phyloP scores from a whole-genome alignment of 2,329 filamentous ascomycete genomes.

The Plectosphaerella cucumerina region DNA sequence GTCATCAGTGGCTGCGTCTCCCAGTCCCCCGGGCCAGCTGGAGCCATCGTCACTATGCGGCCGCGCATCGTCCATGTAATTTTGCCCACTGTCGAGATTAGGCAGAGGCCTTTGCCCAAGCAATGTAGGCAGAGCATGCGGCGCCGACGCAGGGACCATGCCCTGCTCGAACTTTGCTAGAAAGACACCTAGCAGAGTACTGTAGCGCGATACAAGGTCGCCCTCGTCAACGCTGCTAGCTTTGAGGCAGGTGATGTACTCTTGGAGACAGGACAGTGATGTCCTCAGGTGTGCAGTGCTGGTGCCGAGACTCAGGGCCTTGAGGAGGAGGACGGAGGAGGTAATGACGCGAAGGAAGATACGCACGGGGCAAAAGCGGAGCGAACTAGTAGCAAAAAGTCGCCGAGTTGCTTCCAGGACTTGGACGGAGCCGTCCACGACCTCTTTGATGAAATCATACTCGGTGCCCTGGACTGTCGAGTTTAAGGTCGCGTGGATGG shows the following conservation, averaged over 20 bases:
- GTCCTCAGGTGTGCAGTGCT: background rate
- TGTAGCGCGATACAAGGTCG: background rate
- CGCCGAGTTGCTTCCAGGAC: constrained; percentile 45
- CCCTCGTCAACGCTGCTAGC: background rate
- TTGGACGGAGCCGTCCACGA: constrained; percentile 48
- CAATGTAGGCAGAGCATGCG: background rate
- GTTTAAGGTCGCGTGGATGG: constrained; percentile 23
- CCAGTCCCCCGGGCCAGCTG: no score
- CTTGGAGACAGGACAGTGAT: background rate
- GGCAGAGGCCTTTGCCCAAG: background rate
- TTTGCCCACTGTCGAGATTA: background rate
- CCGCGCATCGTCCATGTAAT: background rate
- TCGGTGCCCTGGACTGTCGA: constrained; percentile 37
- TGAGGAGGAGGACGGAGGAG: constrained; percentile 50
- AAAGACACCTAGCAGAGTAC: background rate
- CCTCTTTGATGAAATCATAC: constrained; percentile 51
- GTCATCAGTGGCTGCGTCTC: background rate
- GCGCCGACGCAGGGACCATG: background rate
- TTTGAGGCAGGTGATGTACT: background rate
- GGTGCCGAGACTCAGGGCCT: constrained; percentile 11
- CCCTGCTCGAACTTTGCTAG: background rate
- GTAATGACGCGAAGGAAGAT: constrained; percentile 51
- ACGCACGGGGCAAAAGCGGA: constrained; percentile 49
- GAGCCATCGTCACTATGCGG: background rate
- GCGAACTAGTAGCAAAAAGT: constrained; percentile 36